Conservation (phyloP, 2,329 filamentous ascomycete species). For the Fusarium pilosicola region DNA sequence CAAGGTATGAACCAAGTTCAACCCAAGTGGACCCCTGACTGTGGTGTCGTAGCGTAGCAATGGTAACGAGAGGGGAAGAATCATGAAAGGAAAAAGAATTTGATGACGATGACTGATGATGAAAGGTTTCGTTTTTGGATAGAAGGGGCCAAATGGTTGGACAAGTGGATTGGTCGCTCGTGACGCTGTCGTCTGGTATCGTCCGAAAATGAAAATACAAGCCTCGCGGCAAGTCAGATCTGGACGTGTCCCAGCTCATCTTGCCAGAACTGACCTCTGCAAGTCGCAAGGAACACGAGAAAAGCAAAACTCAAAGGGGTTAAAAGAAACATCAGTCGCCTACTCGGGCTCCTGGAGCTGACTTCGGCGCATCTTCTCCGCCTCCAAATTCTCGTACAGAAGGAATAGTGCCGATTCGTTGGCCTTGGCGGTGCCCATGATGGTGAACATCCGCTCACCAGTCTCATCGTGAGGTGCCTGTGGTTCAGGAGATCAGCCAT, state of each 20-base stretch:
- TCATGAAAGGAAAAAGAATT: slow-evolving; percentile 40
- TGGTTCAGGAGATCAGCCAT: slow-evolving; percentile 8
- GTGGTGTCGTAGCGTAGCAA: slow-evolving; percentile 19
- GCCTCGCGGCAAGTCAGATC: slow-evolving; percentile 73
- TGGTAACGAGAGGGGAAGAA: slow-evolving; percentile 40
- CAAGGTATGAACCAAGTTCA: slow-evolving; percentile 8
- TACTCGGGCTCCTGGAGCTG: slow-evolving; percentile 71
- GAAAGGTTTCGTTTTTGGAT: slow-evolving; percentile 34
- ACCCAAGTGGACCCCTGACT: slow-evolving; percentile 16
- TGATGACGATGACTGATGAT: slow-evolving; percentile 36
- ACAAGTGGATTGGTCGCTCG: slow-evolving; percentile 44
- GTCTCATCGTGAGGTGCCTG: slow-evolving; percentile 93
- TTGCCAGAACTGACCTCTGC: slow-evolving; percentile 60
- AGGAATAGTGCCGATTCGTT: slow-evolving; percentile 97
- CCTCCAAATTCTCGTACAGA: slow-evolving; percentile 98
- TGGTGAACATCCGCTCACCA: slow-evolving; percentile 99
- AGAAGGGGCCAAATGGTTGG: slow-evolving; percentile 1
- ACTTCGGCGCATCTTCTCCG: slow-evolving; percentile 98
- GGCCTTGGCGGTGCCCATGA: slow-evolving; percentile 91
- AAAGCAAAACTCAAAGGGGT: slow-evolving; percentile 44
- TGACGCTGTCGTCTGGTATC: slow-evolving; percentile 58
- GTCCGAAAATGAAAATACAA: slow-evolving; percentile 58
- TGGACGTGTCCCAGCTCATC: slow-evolving; percentile 60
- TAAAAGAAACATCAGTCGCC: slow-evolving; percentile 6
- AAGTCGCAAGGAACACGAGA: slow-evolving; percentile 44